Conservation (phyloP, 2,329 filamentous ascomycete species). For the Parascedosporium putredinis region DNA sequence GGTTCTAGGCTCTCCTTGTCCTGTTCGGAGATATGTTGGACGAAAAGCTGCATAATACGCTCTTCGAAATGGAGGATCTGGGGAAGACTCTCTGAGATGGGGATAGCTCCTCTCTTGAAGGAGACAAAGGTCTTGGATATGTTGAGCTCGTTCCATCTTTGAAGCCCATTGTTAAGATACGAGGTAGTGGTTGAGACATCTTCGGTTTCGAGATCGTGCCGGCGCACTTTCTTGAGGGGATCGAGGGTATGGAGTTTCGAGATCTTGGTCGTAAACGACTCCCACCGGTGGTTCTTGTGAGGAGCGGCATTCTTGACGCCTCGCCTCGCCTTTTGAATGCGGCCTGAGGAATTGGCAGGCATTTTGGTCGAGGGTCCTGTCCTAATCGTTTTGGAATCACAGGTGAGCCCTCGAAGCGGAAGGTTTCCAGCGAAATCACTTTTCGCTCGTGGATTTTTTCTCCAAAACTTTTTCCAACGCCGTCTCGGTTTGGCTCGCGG, state of each 20-base stretch:
- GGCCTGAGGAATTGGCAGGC: conserved; percentile 52
- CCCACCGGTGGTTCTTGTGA: conserved; percentile 80
- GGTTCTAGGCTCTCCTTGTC: conserved; percentile 78
- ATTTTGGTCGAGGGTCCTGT: conserved; percentile 31
- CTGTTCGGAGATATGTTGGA: conserved; percentile 63
- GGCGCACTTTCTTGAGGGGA: conserved; percentile 79
- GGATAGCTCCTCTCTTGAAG: conserved; percentile 65
- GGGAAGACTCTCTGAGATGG: conserved; percentile 78
- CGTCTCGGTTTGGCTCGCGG: not conserved
- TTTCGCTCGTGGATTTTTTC: not conserved
- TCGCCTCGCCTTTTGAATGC: conserved; percentile 60
- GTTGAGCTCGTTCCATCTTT: conserved; percentile 89
- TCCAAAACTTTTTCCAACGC: not conserved
- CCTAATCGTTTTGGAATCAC: not conserved
- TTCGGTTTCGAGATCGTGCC: conserved; percentile 71
- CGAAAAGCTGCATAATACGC: conserved; percentile 68
- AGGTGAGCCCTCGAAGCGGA: not conserved
- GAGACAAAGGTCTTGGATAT: conserved; percentile 68
- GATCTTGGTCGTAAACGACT: conserved; percentile 84
- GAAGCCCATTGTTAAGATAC: conserved; percentile 71
- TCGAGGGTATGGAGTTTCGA: conserved; percentile 83
- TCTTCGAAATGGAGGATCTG: conserved; percentile 88
- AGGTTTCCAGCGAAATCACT: not conserved
- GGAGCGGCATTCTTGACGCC: conserved; percentile 55
- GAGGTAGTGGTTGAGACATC: conserved; percentile 69